A percentile compares a stretch with the other conserved stretches of the same genome.
These are phyloP conservation scores for Ettlia oleoabundans DNA, from an alignment of 139 green algal genomes.

Conservation along the genomic window DNA sequence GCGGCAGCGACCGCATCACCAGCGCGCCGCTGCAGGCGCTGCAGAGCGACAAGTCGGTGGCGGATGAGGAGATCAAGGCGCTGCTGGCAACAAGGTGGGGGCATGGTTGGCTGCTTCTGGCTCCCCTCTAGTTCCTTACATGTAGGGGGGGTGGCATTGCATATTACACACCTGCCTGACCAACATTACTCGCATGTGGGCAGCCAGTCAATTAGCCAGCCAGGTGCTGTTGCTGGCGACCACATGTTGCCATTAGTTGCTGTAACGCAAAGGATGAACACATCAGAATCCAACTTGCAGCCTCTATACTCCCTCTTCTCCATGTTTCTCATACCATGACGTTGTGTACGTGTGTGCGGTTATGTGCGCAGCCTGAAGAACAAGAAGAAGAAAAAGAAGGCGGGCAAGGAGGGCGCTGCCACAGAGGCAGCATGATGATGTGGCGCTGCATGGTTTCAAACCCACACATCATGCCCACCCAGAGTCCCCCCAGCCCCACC, in stretches of 20 bases:
- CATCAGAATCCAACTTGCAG: too few relatives aligned
- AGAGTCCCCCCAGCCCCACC: too few relatives aligned
- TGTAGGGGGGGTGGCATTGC: background rate
- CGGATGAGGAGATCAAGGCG: constrained; percentile 69
- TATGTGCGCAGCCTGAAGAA: constrained; percentile 81
- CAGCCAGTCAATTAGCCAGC: too few relatives aligned
- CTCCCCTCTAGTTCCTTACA: too few relatives aligned
- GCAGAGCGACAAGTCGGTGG: constrained; percentile 77
- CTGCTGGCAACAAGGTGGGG: constrained; percentile 54
- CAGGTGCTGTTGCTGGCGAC: too few relatives aligned
- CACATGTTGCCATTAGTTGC: too few relatives aligned
- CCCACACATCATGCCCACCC: background rate
- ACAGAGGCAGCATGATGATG: background rate
- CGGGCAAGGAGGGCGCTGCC: constrained; percentile 17
- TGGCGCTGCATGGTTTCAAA: background rate
- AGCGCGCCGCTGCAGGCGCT: constrained; percentile 74
- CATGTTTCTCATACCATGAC: too few relatives aligned
- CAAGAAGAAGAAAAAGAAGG: constrained; percentile 67
- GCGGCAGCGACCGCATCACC: constrained; percentile 88
- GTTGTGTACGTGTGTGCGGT: too few relatives aligned
- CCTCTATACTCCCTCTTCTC: too few relatives aligned
- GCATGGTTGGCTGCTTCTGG: background rate
- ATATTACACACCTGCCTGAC: background rate
- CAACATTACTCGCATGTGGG: too few relatives aligned
- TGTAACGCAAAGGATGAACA: too few relatives aligned